These are phyloP conservation scores for Paraconiothyrium sp. DNA, from an alignment of 2,329 filamentous ascomycete genomes.

Conservation along the genomic window DNA sequence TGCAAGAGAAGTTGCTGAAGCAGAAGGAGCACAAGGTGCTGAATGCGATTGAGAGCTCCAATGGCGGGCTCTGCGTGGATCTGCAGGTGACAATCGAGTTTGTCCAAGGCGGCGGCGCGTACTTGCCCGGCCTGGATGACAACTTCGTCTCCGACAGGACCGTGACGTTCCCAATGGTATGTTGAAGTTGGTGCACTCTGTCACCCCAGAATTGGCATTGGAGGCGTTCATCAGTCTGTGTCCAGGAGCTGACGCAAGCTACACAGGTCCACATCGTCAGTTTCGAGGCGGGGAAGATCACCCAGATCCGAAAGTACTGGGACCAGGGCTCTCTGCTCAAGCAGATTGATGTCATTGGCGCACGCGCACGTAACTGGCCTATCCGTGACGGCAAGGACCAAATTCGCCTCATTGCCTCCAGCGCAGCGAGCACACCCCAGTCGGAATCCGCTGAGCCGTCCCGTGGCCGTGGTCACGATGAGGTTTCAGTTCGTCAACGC, in stretches of 20 bases:
- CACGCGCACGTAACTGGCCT: conserved; percentile 91
- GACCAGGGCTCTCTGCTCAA: conserved; percentile 94
- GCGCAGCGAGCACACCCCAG: conserved; percentile 55
- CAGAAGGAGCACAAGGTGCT: conserved; percentile 85
- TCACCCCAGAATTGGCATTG: background rate
- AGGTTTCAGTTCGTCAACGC: conserved; percentile 47
- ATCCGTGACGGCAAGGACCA: conserved; percentile 89
- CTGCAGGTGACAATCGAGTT: conserved; percentile 87
- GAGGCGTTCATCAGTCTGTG: background rate
- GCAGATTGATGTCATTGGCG: conserved; percentile 92
- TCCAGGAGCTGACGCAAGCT: conserved; percentile 19
- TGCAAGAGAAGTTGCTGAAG: conserved; percentile 76
- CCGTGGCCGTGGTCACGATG: conserved; percentile 43
- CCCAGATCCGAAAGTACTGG: conserved; percentile 90
- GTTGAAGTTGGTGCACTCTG: conserved; percentile 45
- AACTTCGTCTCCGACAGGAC: conserved; percentile 89
- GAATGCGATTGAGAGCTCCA: conserved; percentile 74
- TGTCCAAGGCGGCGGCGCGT: conserved; percentile 79
- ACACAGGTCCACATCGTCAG: conserved; percentile 76
- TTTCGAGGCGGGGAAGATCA: conserved; percentile 83
- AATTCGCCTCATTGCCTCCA: conserved; percentile 75
- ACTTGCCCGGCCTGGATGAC: conserved; percentile 89
- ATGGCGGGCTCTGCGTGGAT: conserved; percentile 75
- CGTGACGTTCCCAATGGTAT: conserved; percentile 82
- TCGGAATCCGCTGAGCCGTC: conserved; percentile 41